These are phyloP conservation scores for Monosporascus sp. DNA, from an alignment of 2,329 filamentous ascomycete species.

Conservation along the genomic window DNA sequence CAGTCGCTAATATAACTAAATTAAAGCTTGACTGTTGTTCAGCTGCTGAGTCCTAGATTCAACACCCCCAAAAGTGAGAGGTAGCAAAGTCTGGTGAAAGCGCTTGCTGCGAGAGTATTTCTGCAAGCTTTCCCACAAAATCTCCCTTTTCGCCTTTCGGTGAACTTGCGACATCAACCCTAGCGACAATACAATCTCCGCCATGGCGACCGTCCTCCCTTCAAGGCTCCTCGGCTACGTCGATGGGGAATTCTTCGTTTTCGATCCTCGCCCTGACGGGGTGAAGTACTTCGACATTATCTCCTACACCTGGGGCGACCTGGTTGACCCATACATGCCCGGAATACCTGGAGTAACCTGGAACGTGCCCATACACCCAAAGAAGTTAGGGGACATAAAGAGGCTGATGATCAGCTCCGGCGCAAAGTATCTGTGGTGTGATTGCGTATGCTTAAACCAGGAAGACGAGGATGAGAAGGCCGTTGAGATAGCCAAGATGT, in stretches of 20 bases:
- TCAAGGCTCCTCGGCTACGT: constrained; percentile 3
- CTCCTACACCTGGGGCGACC: constrained; percentile 6
- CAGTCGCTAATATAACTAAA: no score
- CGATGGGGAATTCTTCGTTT: constrained; percentile 5
- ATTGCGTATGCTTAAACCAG: constrained; percentile 12
- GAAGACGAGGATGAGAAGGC: constrained; percentile 2
- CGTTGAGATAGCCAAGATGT: constrained; percentile 10
- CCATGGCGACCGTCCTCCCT: not conserved
- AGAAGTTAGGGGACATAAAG: constrained; percentile 7
- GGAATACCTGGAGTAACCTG: constrained; percentile 3
- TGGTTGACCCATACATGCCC: not conserved
- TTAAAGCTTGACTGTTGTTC: no score
- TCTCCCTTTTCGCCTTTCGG: no score
- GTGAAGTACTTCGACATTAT: constrained; percentile 8
- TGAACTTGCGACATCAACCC: no score
- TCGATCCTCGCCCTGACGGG: constrained; percentile 1
- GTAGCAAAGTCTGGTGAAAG: no score
- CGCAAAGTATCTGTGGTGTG: constrained; percentile 9
- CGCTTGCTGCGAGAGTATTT: no score
- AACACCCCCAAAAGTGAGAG: no score
- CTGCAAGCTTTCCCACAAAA: no score
- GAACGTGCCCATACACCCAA: constrained; percentile 1
- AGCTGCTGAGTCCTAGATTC: no score
- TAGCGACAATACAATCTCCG: no score
- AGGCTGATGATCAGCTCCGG: constrained; percentile 5